Conservation (phyloP, 2,329 filamentous ascomycete genomes). For the Aspergillus tanneri region DNA sequence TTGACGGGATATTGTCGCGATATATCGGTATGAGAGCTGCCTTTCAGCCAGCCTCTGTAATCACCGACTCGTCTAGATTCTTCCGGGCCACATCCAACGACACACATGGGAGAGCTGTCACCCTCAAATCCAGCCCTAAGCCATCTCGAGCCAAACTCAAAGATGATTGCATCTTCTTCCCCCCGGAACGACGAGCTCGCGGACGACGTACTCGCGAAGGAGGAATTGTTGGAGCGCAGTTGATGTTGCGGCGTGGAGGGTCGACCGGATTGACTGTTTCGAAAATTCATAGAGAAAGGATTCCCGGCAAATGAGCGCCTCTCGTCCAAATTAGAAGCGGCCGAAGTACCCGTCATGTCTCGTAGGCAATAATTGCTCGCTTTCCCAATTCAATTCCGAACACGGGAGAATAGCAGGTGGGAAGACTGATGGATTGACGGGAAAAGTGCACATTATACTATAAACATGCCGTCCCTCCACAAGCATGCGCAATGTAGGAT, state of each 20-base stretch:
- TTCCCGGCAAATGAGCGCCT: slow-evolving; percentile 15
- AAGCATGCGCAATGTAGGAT: background rate
- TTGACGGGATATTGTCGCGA: slow-evolving; percentile 25
- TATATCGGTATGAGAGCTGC: slow-evolving; percentile 52
- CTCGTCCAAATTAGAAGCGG: slow-evolving; percentile 26
- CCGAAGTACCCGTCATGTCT: slow-evolving; percentile 22
- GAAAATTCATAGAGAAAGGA: slow-evolving; percentile 26
- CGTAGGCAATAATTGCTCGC: background rate
- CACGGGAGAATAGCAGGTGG: slow-evolving; percentile 15
- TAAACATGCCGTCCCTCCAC: background rate
- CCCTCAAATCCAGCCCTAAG: slow-evolving; percentile 83
- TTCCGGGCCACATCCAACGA: slow-evolving; percentile 70
- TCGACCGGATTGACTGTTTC: slow-evolving; percentile 30
- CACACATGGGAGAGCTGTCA: slow-evolving; percentile 71
- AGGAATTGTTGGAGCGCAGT: slow-evolving; percentile 52
- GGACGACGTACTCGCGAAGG: slow-evolving; percentile 55
- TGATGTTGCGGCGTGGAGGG: slow-evolving; percentile 54
- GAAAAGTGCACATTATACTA: background rate
- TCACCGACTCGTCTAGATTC: slow-evolving; percentile 76
- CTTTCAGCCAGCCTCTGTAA: slow-evolving; percentile 68
- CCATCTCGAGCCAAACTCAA: slow-evolving; percentile 79
- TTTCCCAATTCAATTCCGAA: slow-evolving; percentile 9
- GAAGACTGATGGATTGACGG: background rate
- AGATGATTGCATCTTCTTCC: slow-evolving; percentile 80
- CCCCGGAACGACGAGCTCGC: slow-evolving; percentile 59